Conservation (phyloP, 495 filamentous ascomycete species). For the Aspergillus mulundensis region DNA sequence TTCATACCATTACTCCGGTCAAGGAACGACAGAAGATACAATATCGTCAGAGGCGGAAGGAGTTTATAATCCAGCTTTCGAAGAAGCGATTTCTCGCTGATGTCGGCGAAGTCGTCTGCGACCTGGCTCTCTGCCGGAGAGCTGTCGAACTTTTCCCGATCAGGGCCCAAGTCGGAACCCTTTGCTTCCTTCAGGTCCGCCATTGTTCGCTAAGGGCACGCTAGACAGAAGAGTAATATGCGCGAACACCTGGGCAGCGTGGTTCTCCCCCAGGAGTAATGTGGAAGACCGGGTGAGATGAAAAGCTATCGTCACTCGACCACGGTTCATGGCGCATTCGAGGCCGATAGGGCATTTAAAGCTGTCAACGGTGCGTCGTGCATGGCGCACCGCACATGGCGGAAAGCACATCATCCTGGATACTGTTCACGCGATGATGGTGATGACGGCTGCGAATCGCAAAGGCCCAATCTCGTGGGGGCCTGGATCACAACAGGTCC, state of each 20-base stretch:
- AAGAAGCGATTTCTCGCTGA: conserved; percentile 60
- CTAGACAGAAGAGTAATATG: neutral
- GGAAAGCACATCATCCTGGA: conserved; percentile 17
- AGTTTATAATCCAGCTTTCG: conserved; percentile 62
- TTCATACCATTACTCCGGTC: conserved; percentile 66
- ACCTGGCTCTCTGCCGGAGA: conserved; percentile 15
- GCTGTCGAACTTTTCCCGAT: conserved; percentile 4
- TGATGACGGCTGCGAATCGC: conserved; percentile 15
- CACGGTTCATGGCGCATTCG: neutral
- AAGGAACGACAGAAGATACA: conserved; percentile 71
- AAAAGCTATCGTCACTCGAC: neutral
- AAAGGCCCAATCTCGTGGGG: conserved; percentile 3
- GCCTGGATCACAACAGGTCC: conserved; percentile 2
- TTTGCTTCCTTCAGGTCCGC: conserved; percentile 6
- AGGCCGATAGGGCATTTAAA: neutral
- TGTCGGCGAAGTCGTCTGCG: conserved; percentile 21
- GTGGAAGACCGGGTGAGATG: neutral
- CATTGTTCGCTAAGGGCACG: neutral
- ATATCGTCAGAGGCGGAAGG: conserved; percentile 61
- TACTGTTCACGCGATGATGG: conserved; percentile 13
- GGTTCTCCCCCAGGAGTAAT: neutral
- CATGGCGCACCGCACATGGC: conserved; percentile 1
- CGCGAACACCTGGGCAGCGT: neutral
- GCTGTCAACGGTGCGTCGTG: neutral
- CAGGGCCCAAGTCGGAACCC: neutral